Base-by-base conservation (phyloP, 495 filamentous ascomycete species). In the Xylaria longipes region DNA sequence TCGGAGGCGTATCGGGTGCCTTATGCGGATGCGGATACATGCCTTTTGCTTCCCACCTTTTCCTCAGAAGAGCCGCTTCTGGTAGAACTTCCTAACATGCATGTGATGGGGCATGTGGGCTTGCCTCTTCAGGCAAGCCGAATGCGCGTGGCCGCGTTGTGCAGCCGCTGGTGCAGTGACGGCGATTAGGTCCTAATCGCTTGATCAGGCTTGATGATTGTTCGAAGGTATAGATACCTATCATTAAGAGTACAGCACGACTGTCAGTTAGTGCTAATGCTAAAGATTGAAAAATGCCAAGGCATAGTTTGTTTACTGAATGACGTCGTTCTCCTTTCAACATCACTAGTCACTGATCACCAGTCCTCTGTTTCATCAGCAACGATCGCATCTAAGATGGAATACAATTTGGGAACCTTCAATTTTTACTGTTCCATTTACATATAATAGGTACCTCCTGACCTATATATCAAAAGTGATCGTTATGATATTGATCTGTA, bases 1-100 rank as follows among this genome's bases (percentile, higher is more conserved):
- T 56, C 31, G 50, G 50, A 54, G 50, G 14, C 50, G 9, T 29
- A 27, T 54, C 25, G 25, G 25, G 45, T n/a, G 20, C 45, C 20
- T 48, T 48, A 48, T 48, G 45, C 45, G n/a, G 20, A 48, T 8
- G 2, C 45, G 15, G 54, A 27, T 5, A 31, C 27, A 20, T 25
- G 52, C 27, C 31, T 37, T 31, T 60, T 60, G 22, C 22, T 15
- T 56, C 52, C 52, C 6, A 5, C n/a, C n/a, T n/a, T 56, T 60
- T 37, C 62, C 62, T 48, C 39, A 48, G 3, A 46, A 65, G 63
- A 65, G 63, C 63, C 63, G 63, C 63, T 1, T 50, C 27, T 37
- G 45, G 63, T 37, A 27, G 63, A 25, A 20, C n/a, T 22, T 33
- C 27, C 45, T n/a, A 25, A 27, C 45, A 37, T 52, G 63, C 63